Percentiles rank a stretch among this genome's conserved stretches.
Evolutionary conservation across 306 rosid species (phyloP).

Genomic region (Prunus armeniaca): DNA sequence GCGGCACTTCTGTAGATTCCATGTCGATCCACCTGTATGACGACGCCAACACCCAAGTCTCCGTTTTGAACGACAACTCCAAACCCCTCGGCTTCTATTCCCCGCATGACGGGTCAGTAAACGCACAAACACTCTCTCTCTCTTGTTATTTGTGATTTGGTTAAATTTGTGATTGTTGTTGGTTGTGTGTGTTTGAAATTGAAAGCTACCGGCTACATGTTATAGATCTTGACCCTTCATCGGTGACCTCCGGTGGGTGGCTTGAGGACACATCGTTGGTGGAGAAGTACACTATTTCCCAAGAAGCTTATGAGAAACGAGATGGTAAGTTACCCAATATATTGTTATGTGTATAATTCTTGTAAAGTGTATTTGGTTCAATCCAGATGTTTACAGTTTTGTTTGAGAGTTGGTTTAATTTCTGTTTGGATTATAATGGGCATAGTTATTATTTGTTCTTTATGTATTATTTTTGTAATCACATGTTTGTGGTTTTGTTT

Average conservation of each 20-base stretch:
- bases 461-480: too few relatives aligned
- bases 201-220: conserved; percentile 71
- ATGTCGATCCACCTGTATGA: conserved; percentile 75
- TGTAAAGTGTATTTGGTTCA: background rate
- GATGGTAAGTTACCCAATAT: conserved; percentile 41
- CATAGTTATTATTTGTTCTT: too few relatives aligned
- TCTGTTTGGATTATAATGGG: too few relatives aligned
- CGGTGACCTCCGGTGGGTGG: conserved; percentile 96
- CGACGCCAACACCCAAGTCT: conserved; percentile 50
- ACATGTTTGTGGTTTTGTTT: too few relatives aligned
- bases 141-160: background rate
- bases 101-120: conserved; percentile 66
- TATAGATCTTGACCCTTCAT: conserved; percentile 80
- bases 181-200: conserved; percentile 8
- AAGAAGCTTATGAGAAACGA: conserved; percentile 76
- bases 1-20: conserved; percentile 73
- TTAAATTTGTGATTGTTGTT: background rate
- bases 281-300: conserved; percentile 76
- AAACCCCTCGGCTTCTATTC: conserved; percentile 70
- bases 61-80: conserved; percentile 59
- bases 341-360: background rate
- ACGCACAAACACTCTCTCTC: background rate
- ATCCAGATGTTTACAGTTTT: background rate
- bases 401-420: too few relatives aligned
- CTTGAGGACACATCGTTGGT: conserved; percentile 91